phyloP scores from a whole-genome alignment of 2,329 filamentous ascomycete species.

The Periconia sp. region DNA sequence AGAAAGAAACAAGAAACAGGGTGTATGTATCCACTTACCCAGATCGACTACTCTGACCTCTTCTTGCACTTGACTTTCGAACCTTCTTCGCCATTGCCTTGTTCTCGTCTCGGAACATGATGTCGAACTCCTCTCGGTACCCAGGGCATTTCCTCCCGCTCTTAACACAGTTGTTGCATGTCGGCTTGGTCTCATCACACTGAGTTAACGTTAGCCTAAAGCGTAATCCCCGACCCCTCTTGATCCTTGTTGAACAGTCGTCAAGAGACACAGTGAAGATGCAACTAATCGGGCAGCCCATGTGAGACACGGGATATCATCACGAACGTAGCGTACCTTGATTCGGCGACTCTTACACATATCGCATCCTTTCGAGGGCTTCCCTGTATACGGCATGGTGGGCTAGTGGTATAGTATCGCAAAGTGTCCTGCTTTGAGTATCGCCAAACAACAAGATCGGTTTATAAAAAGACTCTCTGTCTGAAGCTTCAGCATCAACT shows the following conservation, averaged over 20 bases:
- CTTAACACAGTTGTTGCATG: conserved; percentile 40
- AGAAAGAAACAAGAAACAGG: not conserved
- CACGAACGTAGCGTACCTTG: conserved; percentile 58
- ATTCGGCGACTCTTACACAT: conserved; percentile 74
- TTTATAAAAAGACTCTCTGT: conserved; percentile 12
- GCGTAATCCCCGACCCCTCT: not conserved
- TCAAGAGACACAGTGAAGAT: not conserved
- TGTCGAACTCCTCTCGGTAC: conserved; percentile 66
- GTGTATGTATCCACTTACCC: not conserved
- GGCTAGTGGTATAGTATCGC: not conserved
- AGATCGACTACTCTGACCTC: conserved; percentile 8
- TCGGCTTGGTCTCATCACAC: conserved; percentile 41
- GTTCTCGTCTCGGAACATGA: conserved; percentile 73
- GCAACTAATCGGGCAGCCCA: not conserved
- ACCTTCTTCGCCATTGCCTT: conserved; percentile 66
- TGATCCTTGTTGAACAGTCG: not conserved
- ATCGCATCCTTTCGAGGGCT: conserved; percentile 62
- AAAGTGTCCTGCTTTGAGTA: conserved; percentile 8
- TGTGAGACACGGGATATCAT: conserved; percentile 3
- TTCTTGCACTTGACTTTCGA: conserved; percentile 45
- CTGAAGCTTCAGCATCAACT: not conserved
- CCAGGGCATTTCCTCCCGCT: conserved; percentile 34
- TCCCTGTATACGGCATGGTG: conserved; percentile 47
- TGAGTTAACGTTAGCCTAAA: conserved; percentile 15
- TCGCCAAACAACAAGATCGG: conserved; percentile 4